Evolutionary conservation across 345 rosid genomes (phyloP).

Genomic region (Eutrema yunnanense): DNA sequence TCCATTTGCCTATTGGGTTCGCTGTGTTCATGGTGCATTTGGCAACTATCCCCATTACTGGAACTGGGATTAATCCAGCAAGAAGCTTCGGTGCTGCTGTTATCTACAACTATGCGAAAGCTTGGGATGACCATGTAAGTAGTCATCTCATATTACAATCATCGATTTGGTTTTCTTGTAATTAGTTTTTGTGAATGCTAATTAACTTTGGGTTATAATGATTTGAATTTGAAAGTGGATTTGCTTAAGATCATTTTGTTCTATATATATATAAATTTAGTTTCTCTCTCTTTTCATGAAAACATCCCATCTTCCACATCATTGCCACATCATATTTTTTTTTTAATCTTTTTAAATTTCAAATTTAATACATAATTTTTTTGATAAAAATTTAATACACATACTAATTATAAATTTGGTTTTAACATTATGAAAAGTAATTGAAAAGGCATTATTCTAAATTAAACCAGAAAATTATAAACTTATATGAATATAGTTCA

Average conservation of each 20-base stretch:
- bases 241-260: background rate
- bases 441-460: too few relatives aligned
- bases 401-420: too few relatives aligned
- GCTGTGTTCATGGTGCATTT: slow-evolving; percentile 27
- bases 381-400: too few relatives aligned
- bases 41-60: slow-evolving; percentile 27
- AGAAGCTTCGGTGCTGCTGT: slow-evolving; percentile 32
- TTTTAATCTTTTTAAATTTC: too few relatives aligned
- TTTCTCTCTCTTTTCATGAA: too few relatives aligned
- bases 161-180: background rate
- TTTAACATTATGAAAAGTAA: too few relatives aligned
- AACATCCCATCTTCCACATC: too few relatives aligned
- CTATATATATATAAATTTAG: too few relatives aligned
- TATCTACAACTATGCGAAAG: slow-evolving; percentile 24
- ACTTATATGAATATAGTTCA: too few relatives aligned
- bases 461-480: too few relatives aligned
- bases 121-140: slow-evolving; percentile 31
- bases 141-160: background rate
- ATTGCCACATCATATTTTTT: too few relatives aligned
- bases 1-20: slow-evolving; percentile 25
- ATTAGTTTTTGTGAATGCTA: background rate
- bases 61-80: slow-evolving; percentile 29
- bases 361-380: too few relatives aligned
- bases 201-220: background rate
- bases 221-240: slow-evolving; percentile 26